Percentiles rank a stretch among this genome's conserved stretches.
phyloP scores from a whole-genome alignment of 2,329 filamentous ascomycete genomes.

The Rhynchosporium secalis region DNA sequence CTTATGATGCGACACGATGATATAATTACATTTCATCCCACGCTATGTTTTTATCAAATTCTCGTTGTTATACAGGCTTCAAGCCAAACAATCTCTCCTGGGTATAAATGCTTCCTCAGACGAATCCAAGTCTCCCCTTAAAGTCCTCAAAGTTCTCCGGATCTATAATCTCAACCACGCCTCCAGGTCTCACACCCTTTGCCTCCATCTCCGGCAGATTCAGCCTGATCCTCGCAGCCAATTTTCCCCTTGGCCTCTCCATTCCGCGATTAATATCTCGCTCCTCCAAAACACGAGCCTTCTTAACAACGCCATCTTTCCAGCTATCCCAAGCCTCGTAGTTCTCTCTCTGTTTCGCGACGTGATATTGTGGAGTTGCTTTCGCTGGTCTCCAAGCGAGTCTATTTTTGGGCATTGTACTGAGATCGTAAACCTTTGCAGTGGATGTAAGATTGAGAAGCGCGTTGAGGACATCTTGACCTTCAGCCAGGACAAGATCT shows the following conservation, averaged over 20 bases:
- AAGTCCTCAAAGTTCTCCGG: constrained; percentile 38
- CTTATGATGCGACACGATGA: not conserved
- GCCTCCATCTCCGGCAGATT: constrained; percentile 34
- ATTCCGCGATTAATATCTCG: constrained; percentile 30
- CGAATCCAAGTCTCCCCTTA: constrained; percentile 37
- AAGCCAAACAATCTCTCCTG: constrained; percentile 20
- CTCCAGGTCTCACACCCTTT: constrained; percentile 31
- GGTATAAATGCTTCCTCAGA: constrained; percentile 36
- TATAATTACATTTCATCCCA: not conserved
- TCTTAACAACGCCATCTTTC: constrained; percentile 56
- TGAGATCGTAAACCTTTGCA: constrained; percentile 61
- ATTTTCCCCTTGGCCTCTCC: constrained; percentile 26
- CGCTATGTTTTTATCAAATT: not conserved
- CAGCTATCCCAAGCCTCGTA: constrained; percentile 62
- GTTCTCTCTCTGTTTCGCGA: constrained; percentile 64
- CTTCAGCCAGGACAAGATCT: constrained; percentile 58
- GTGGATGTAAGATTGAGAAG: constrained; percentile 61
- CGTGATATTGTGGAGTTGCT: constrained; percentile 65
- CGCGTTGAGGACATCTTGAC: constrained; percentile 63
- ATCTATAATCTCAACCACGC: constrained; percentile 38
- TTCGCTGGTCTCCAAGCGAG: constrained; percentile 66
- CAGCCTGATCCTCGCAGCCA: constrained; percentile 35
- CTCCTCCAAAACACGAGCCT: constrained; percentile 47
- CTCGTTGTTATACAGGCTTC: constrained; percentile 3
- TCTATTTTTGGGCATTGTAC: constrained; percentile 56